Evolutionary conservation across 2,329 filamentous ascomycete species (phyloP).

Genomic region (Furcasterigmium sp.): DNA sequence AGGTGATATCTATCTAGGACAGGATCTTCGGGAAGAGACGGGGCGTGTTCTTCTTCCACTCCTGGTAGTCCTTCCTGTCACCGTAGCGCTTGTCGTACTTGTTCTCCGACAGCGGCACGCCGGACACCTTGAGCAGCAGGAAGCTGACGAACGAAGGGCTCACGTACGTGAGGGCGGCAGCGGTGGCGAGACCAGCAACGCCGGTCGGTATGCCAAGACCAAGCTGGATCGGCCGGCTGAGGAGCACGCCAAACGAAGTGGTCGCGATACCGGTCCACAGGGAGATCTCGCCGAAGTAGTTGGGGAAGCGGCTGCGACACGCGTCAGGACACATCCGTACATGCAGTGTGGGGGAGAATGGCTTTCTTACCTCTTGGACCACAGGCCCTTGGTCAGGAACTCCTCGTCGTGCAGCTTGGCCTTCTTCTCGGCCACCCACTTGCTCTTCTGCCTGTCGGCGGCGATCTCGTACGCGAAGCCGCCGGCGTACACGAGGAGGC

Average conservation of each 20-base stretch:
- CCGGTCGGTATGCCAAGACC: slow-evolving; percentile 50
- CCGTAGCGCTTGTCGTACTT: slow-evolving; percentile 65
- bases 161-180: slow-evolving; percentile 41
- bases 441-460: slow-evolving; percentile 59
- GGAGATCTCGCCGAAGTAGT: slow-evolving; percentile 68
- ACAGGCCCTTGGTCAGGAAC: slow-evolving; percentile 60
- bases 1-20: too few species aligned
- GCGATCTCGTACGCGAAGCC: slow-evolving; percentile 56
- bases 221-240: slow-evolving; percentile 45
- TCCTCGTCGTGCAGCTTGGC: slow-evolving; percentile 62
- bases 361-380: slow-evolving; percentile 42
- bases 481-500: slow-evolving; percentile 50
- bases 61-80: slow-evolving; percentile 57
- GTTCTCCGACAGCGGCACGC: slow-evolving; percentile 60
- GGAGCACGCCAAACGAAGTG: slow-evolving; percentile 50
- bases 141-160: slow-evolving; percentile 62
- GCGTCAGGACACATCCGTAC: background rate
- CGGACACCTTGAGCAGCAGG: slow-evolving; percentile 57
- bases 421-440: slow-evolving; percentile 56
- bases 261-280: slow-evolving; percentile 65
- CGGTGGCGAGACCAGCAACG: slow-evolving; percentile 20
- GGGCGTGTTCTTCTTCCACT: slow-evolving; percentile 63
- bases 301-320: slow-evolving; percentile 49
- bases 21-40: slow-evolving; percentile 59
- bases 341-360: background rate